A percentile compares a stretch with the other conserved stretches of the same genome.
phyloP scores from a whole-genome alignment of 768 basidiomycete species.

The Gyrodon lividus region DNA sequence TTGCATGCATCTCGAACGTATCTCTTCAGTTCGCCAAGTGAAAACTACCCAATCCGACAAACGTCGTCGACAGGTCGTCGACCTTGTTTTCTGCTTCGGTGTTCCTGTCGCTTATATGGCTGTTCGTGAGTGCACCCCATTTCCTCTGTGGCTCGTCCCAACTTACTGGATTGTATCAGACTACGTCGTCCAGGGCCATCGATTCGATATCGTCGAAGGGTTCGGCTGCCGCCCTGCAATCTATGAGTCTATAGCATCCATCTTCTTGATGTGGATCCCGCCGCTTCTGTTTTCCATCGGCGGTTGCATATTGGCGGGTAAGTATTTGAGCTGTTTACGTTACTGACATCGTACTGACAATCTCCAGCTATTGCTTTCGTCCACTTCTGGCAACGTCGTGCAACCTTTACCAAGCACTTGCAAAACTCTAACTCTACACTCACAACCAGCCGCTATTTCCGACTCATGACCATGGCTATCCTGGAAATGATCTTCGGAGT shows the following conservation, averaged over 20 bases:
- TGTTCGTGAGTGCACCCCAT: conserved; percentile 27
- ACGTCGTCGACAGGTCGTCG: conserved; percentile 32
- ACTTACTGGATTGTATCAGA: conserved; percentile 23
- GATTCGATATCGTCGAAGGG: conserved; percentile 50
- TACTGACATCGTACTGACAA: background rate
- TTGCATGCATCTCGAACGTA: conserved; percentile 26
- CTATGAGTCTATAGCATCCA: conserved; percentile 33
- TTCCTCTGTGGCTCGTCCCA: background rate
- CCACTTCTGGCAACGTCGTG: conserved; percentile 33
- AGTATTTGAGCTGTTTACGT: background rate
- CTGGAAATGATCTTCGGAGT: conserved; percentile 41
- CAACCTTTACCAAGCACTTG: conserved; percentile 27
- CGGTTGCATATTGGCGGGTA: conserved; percentile 40
- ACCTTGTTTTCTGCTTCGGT: conserved; percentile 37
- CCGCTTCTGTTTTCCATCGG: conserved; percentile 32
- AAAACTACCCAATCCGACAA: conserved; percentile 18
- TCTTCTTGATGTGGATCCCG: conserved; percentile 38
- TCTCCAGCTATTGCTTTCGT: conserved; percentile 30
- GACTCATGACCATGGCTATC: conserved; percentile 49
- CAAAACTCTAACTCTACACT: conserved; percentile 10
- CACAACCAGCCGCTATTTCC: conserved; percentile 45
- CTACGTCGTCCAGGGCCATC: conserved; percentile 46
- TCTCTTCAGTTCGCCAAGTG: conserved; percentile 31
- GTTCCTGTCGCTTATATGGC: conserved; percentile 44
- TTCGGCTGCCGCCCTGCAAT: conserved; percentile 42